Evolutionary conservation across 2,329 filamentous ascomycete species (phyloP), one percentile per base, ranked within the genome.

Genomic region (Cladosporium oxysporum): DNA sequence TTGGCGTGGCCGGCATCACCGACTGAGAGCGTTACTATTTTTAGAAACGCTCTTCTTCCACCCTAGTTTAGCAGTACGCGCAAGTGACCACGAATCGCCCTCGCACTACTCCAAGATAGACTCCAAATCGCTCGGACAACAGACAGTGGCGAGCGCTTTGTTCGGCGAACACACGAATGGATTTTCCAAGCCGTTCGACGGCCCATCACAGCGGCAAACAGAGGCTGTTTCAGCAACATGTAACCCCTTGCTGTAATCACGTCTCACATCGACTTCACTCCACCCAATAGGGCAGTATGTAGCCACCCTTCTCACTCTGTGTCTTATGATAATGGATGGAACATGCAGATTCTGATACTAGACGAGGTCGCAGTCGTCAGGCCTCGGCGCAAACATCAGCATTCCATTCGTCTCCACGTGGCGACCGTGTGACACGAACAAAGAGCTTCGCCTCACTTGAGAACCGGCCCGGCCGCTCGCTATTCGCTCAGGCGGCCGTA

Each of bases 391-490:
- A 63, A 63, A 55, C 61, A 18, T 23, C 7, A 23, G 50, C 61
- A 63, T 63, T 63, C 61, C 61, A 47, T 35, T 47, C 33, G 50
- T 57, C 61, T 63, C 35, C 37, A 62, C 50, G 50, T 21, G 26
- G 50, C 37, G 33, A 63, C 61, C 50, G 61, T 63, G 50, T 52
- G 50, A 63, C 61, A 33, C 61, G 61, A 57, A 55, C 60, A 62
- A 31, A 62, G 60, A 55, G 35, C 61, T 47, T 11, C 61, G 61
- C 61, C 61, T 63, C 61, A 26, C 37, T 57, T 35, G 11, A 21
- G n/a, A 7, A 28, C 41, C 61, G 61, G 35, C 50, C 37, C 50
- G 61, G 61, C 18, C 61, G 35, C 33, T 41, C 50, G 16, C 21
- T 18, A 63, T 14, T 26, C 12, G 47, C 4, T 35, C 50, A 33